Evolutionary conservation across 2,329 filamentous ascomycete species (phyloP), one percentile per base, ranked within the genome.

Genomic region (Arachnopeziza araneosa): DNA sequence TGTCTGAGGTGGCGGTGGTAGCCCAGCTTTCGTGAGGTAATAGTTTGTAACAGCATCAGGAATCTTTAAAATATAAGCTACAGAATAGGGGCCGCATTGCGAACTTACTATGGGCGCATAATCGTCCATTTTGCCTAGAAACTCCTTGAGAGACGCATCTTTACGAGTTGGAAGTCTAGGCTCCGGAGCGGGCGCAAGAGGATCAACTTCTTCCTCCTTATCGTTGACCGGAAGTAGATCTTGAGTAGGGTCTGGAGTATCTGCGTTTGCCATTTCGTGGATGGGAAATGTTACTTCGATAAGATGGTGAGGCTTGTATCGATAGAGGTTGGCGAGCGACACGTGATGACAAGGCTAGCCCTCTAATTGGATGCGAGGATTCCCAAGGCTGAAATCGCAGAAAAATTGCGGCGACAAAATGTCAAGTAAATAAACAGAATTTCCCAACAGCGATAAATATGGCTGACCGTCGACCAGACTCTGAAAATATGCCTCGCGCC

Each of bases 41-140:
- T 98, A 97, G 74, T 96, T 88, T 64, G 93, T 98, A 23, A 99
- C 95, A 22, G 95, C 95, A 72, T 99, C 95, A 52, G 95, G 95
- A 68, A 99, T 98, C 91, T 96, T 68, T 12, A 50, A 12, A 30
- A 14, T 9, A 44, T 67, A 56, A 65, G 63, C 59, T 44, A 63
- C 26, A 24, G 56, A 32, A 23, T 2, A 30, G 36, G 50, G 48
- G 23, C 55, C 21, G 32, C 1, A 8, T 50, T 24, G 17, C 24
- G 17, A 49, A 78, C 89, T 66, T 83, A 97, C 93, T 70, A 99
- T 96, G 12, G 95, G 95, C 62, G 95, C 92, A 76, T 95, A 98
- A 71, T 99, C 95, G 73, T 99, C 95, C 88, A 99, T 98, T 80
- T 96, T 97, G 65, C 84, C 83, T 21, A 99, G 76, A 72, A 99